Base-by-base conservation (phyloP, 306 rosid genomes). In the Quercus parvula region DNA sequence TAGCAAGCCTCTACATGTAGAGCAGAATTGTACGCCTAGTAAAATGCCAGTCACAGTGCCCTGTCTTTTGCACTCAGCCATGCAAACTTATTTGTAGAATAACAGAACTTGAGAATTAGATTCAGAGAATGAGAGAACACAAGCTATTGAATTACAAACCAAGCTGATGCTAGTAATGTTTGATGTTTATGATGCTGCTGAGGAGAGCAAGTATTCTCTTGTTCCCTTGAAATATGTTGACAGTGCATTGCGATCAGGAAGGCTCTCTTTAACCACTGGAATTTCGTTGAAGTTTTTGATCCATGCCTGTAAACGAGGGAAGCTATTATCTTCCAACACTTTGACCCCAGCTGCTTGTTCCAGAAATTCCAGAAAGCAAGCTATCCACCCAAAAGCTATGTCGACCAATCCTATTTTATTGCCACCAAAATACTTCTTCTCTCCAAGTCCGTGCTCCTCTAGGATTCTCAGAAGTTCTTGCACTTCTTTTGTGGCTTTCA, bases 251-350 rank as follows among this genome's bases (percentile, higher is more conserved):
- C 27, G 79, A 75, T 56, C 83, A 25, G 81, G 88, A 62, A 79
- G 83, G 79, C 22, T 68, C 31, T 76, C 74, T 56, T 77, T 79
- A 56, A 84, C 81, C 1, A 17, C 73, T 4, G 79, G 86, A 75
- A 84, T 46, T 5, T 78, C 78, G 46, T 77, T 77, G 69, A 84
- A 79, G 71, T 74, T 81, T 19, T 70, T 46, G 10, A 75, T 67
- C 85, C 82, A 82, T 15, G 79, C 74, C 38, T 78, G 67, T 24
- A 78, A 44, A 67, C 14, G 77, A 49, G 82, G 86, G 46, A 78
- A 74, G 5, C 46, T 64, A 0, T 78, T 55, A 18, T 58, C 55
- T 58, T 74, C 83, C 56, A 83, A 1, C 12, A 78, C 28, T 76
- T 79, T 25, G n/a, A 70, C 73, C 51, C 58, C 76, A n/a, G 44